Evolutionary conservation across 192 early-diverging fungal species (phyloP), one percentile per base, ranked within the genome.

Genomic region (Tieghemiomyces parasiticus): DNA sequence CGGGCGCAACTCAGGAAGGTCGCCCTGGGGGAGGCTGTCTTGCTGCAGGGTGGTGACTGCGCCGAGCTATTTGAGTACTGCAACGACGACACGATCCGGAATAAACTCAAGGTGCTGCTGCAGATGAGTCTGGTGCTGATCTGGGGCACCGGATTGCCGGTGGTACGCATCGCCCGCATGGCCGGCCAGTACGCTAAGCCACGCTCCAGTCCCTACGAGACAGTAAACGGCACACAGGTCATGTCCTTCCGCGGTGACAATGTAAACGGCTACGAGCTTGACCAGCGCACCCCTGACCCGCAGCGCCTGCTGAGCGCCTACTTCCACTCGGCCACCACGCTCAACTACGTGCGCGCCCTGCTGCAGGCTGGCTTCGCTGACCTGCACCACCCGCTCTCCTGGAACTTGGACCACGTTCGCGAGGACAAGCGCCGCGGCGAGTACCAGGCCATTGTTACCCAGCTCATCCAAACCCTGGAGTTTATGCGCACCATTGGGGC

Each of bases 151-250:
- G 79, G 93, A 24, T 90, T 88, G 63, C 83, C 92, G 6, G 84
- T 99, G 30, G 90, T 95, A 34, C 83, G 95, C 49, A 95, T 99
- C 63, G 95, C 92, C 26, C 86, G 95, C 59, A 97, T 99, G 91
- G 93, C 90, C 22, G 95, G 95, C 2, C 92, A 98, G 74, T 98
- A 98, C 72, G 95, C 95, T 48, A 98, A 98, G 77, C 95, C 95
- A 16, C 82, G 95, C 52, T 93, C 90, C 38, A 91, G 83, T 68
- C 85, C 92, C 2, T 91, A 77, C 35, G 95, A 99, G 65, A 84
- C 82, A 58, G 72, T 89, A 38, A 74, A 91, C 64, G 95, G 93
- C 54, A 72, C 79, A 51, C 79, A 86, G 59, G 87, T 94, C 61
- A 62, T 76, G 51, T 88, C 93, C 34, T 99, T 88, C 79, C 83